Evolutionary conservation across 805 yeast species (phyloP).

Genomic region (Sugiyamaella mastotermitis): DNA sequence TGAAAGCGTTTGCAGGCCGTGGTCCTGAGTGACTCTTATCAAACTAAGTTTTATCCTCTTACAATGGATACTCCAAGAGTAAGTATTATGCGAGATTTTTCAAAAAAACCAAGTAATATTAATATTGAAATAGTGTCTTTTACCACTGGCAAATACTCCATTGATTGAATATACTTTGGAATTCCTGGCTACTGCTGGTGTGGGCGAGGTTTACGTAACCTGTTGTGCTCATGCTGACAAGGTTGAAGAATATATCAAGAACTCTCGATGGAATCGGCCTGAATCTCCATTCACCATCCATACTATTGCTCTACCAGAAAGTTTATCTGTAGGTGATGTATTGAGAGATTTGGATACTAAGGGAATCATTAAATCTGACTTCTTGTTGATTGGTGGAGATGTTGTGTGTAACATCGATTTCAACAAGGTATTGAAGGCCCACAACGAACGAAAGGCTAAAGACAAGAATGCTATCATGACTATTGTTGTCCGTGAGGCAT

Average conservation of each 20-base stretch:
- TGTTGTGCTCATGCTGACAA: conserved; percentile 89
- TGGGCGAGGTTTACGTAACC: conserved; percentile 81
- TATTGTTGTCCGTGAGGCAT: conserved; percentile 83
- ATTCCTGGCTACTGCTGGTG: conserved; percentile 85
- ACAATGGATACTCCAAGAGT: conserved; percentile 75
- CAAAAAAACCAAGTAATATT: background rate
- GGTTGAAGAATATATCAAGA: conserved; percentile 72
- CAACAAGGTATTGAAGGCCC: conserved; percentile 63
- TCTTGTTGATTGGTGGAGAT: conserved; percentile 86
- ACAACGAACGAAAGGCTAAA: conserved; percentile 56
- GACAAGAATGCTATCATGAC: conserved; percentile 93
- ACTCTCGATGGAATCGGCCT: conserved; percentile 33
- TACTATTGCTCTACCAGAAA: conserved; percentile 77
- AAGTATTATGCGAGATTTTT: conserved; percentile 9
- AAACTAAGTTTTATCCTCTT: conserved; percentile 88
- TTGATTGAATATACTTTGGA: conserved; percentile 91
- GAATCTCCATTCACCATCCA: conserved; percentile 77
- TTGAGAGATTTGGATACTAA: conserved; percentile 92
- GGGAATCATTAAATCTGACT: conserved; percentile 86
- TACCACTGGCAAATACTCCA: conserved; percentile 91
- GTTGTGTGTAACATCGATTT: conserved; percentile 90
- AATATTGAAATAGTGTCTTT: conserved; percentile 50
- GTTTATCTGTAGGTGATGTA: conserved; percentile 92
- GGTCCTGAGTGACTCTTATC: conserved; percentile 89
- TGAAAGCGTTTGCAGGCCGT: conserved; percentile 83